phyloP scores from a whole-genome alignment of 177 flowering plant genomes.

The Vitis hybrid region DNA sequence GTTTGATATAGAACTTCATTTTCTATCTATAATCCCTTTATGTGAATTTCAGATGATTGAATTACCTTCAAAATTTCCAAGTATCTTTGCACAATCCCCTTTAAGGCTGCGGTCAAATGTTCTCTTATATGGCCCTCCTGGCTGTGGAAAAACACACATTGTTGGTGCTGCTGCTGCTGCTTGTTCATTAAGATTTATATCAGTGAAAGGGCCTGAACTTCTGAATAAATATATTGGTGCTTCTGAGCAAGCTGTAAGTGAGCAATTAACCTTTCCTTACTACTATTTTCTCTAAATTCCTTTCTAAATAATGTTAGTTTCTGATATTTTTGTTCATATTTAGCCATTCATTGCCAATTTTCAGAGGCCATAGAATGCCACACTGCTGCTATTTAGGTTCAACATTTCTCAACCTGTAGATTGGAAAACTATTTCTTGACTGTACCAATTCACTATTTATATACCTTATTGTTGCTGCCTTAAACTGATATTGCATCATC shows the following conservation, averaged over 20 bases:
- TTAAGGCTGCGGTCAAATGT: conserved; percentile 86
- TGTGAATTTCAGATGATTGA: conserved; percentile 72
- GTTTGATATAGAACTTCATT: too few species aligned
- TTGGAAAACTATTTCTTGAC: neutral
- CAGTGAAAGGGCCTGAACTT: conserved; percentile 96
- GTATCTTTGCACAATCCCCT: conserved; percentile 77
- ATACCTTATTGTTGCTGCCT: neutral
- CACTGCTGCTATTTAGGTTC: neutral
- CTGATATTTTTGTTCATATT: neutral
- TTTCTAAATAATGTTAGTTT: neutral
- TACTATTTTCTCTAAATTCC: neutral
- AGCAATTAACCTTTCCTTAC: conserved; percentile 1
- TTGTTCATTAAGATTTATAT: conserved; percentile 87
- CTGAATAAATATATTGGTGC: conserved; percentile 98
- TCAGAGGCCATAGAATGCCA: neutral
- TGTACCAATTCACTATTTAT: neutral
- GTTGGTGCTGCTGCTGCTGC: conserved; percentile 99
- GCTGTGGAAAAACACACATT: conserved; percentile 98
- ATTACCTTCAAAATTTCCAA: conserved; percentile 84
- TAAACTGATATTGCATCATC: neutral
- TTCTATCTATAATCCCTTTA: neutral
- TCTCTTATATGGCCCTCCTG: conserved; percentile 97
- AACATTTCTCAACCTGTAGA: neutral
- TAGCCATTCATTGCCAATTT: neutral
- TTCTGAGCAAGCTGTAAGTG: conserved; percentile 98